These are phyloP conservation scores for Cutaneotrichosporon sp. DNA, from an alignment of 1,284 basidiomycete species.

Conservation along the genomic window DNA sequence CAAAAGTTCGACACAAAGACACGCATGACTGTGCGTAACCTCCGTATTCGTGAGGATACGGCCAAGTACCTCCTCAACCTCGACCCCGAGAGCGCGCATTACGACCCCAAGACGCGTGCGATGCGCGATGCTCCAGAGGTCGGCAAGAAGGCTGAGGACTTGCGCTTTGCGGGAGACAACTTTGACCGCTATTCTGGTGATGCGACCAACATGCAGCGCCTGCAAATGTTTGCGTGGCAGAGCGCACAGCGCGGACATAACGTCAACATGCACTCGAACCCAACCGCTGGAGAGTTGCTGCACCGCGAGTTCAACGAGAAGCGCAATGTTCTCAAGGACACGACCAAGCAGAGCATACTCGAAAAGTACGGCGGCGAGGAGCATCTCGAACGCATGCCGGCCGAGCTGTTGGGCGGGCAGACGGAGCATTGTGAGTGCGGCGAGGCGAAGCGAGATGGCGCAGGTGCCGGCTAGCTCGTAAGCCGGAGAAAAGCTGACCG, in stretches of 20 bases:
- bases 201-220: constrained; percentile 81
- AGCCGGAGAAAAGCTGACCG: background rate
- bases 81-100: constrained; percentile 93
- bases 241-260: constrained; percentile 89
- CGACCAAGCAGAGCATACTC: constrained; percentile 80
- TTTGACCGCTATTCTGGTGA: constrained; percentile 88
- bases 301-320: constrained; percentile 88
- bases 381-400: constrained; percentile 75
- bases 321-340: constrained; percentile 86
- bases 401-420: constrained; percentile 86
- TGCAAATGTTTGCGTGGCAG: constrained; percentile 98
- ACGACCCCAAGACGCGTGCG: constrained; percentile 98
- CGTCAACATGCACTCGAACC: constrained; percentile 92
- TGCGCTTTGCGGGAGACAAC: constrained; percentile 93
- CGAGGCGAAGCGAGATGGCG: background rate
- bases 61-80: constrained; percentile 98
- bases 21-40: constrained; percentile 93
- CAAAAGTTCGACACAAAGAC: constrained; percentile 98
- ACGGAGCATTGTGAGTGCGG: constrained; percentile 72
- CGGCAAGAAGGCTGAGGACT: constrained; percentile 77
- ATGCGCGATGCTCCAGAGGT: constrained; percentile 95
- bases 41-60: constrained; percentile 98
- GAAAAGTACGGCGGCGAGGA: constrained; percentile 91
- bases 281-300: constrained; percentile 88
- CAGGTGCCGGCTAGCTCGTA: too few relatives aligned